These are phyloP conservation scores for Boletus vinaceobasis DNA, from an alignment of 768 basidiomycete species.

Conservation along the genomic window DNA sequence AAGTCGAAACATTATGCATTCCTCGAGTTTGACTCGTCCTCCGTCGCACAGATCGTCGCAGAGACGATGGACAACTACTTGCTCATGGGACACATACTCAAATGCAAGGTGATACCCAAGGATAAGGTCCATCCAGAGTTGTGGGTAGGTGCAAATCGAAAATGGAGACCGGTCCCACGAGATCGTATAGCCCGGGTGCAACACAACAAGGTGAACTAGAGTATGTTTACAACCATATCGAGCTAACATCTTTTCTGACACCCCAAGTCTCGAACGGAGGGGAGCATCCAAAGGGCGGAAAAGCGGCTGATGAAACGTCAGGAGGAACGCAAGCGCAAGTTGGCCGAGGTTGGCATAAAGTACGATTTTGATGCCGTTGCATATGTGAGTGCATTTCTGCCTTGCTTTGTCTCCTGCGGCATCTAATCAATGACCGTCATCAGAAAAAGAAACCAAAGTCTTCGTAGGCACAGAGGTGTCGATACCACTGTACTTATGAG, in stretches of 20 bases:
- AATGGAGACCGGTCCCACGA: constrained; percentile 75
- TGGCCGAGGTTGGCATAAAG: constrained; percentile 77
- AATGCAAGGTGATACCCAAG: constrained; percentile 85
- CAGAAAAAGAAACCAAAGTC: constrained; percentile 38
- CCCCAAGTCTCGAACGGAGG: constrained; percentile 70
- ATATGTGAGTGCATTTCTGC: constrained; percentile 58
- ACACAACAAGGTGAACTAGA: constrained; percentile 72
- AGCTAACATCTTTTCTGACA: constrained; percentile 6
- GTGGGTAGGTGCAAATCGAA: constrained; percentile 96
- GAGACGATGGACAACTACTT: constrained; percentile 99
- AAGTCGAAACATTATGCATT: constrained; percentile 96
- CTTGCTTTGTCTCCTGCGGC: neutral
- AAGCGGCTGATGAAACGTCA: constrained; percentile 75
- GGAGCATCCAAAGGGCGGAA: constrained; percentile 61
- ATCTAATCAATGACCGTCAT: constrained; percentile 1
- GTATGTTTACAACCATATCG: neutral
- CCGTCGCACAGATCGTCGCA: constrained; percentile 91
- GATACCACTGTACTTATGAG: neutral
- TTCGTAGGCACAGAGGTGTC: constrained; percentile 6
- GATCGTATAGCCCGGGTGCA: constrained; percentile 66
- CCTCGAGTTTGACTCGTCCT: constrained; percentile 86
- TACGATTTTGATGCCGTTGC: constrained; percentile 81
- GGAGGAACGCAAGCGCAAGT: constrained; percentile 69
- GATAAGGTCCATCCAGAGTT: constrained; percentile 90
- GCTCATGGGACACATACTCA: constrained; percentile 88